Evolutionary conservation across 257 asterid genomes (phyloP).

Genomic region (Rauvolfia tetraphylla): DNA sequence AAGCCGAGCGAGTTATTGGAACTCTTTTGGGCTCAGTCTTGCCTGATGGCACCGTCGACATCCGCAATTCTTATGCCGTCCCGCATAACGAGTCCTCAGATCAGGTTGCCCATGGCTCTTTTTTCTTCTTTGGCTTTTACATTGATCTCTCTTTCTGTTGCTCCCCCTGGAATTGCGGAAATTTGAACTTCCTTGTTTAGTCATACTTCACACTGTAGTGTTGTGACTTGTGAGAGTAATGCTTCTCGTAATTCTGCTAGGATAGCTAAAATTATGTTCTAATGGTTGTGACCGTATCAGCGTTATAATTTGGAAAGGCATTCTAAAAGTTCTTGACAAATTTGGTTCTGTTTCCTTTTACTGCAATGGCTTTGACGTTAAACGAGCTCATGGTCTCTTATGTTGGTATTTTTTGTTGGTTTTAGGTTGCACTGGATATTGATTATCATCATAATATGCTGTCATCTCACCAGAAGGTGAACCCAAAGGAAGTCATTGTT

Average conservation of each 20-base stretch:
- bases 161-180: too few relatives aligned
- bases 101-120: slow-evolving; percentile 45
- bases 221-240: too few relatives aligned
- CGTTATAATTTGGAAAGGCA: too few relatives aligned
- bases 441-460: slow-evolving; percentile 95
- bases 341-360: background rate
- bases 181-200: too few relatives aligned
- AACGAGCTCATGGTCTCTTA: background rate
- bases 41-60: slow-evolving; percentile 83
- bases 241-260: too few relatives aligned
- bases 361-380: background rate
- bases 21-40: slow-evolving; percentile 89
- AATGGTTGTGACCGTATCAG: too few relatives aligned
- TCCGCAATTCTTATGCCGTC: slow-evolving; percentile 89
- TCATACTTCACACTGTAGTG: too few relatives aligned
- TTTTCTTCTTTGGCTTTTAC: too few relatives aligned
- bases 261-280: too few relatives aligned
- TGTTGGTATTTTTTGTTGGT: background rate
- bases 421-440: slow-evolving; percentile 89
- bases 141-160: too few relatives aligned
- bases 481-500: slow-evolving; percentile 92
- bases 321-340: background rate
- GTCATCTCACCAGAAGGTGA: slow-evolving; percentile 86
- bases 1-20: slow-evolving; percentile 87
- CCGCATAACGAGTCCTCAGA: slow-evolving; percentile 86